Base-by-base conservation (phyloP, 2,329 filamentous ascomycete genomes). In the Diaporthe vaccinii region DNA sequence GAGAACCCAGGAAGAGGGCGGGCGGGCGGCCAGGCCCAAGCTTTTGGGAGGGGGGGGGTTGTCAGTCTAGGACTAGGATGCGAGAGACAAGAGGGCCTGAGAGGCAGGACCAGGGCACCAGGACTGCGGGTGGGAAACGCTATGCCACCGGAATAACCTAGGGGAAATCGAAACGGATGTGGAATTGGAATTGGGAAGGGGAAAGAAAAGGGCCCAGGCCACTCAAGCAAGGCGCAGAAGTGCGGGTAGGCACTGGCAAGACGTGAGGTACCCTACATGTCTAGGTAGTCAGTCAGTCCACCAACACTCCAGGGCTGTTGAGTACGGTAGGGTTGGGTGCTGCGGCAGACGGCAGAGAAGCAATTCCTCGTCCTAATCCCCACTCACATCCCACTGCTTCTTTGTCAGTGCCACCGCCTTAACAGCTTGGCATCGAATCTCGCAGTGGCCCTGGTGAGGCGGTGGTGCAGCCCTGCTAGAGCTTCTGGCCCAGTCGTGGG, bases 381-480 rank as follows among this genome's bases (percentile, higher is more conserved):
- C 59, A 44, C 36, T n/a, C 58, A 15, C 58, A 20, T 62, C 36
- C 25, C 22, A 39, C n/a, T 44, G n/a, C 58, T 59, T 34, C 31
- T n/a, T 61, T 51, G 57, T 31, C 57, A 53, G n/a, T 51, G 20
- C 39, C 15, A 34, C 59, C 46, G 9, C 9, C 9, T 62, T 73
- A 73, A 73, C 70, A 73, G 70, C 58, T 73, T 31, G 70, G 58
- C 70, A 55, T 44, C 70, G 10, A 25, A 41, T 55, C 36, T 65
- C n/a, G 46, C 70, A n/a, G 46, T 44, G 15, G 36, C 34, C 17
- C 31, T 44, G 44, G 41, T 53, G 14, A 34, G 22, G 12, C 10
- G 46, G n/a, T n/a, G 12, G 31, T 68, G 58, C 36, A 72, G 70
- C 58, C 59, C 57, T 72, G 70, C 59, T 72, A 72, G 70, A 15